Conservation (phyloP, 2,329 filamentous ascomycete species). For the Exophiala phaeomuriformis region DNA sequence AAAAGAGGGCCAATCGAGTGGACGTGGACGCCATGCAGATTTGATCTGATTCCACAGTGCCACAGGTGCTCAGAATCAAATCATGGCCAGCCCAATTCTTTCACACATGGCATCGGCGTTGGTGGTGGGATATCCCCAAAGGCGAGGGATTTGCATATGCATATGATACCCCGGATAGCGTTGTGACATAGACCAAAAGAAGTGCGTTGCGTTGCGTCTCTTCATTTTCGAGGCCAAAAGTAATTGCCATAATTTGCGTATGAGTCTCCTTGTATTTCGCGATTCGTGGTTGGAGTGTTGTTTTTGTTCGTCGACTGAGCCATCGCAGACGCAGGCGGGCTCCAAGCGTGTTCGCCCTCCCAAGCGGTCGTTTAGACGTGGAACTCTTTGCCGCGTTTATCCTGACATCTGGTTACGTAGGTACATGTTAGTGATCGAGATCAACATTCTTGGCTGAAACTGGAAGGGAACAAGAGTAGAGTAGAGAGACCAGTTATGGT, state of each 20-base stretch:
- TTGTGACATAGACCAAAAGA: background rate
- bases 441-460: no score
- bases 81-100: background rate
- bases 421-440: no score
- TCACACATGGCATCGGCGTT: slow-evolving; percentile 23
- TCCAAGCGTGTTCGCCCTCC: slow-evolving; percentile 43
- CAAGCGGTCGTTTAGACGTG: slow-evolving; percentile 57
- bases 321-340: slow-evolving; percentile 25
- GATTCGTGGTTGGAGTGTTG: background rate
- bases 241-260: slow-evolving; percentile 15
- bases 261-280: slow-evolving; percentile 1
- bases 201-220: background rate
- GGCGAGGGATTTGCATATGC: slow-evolving; percentile 3
- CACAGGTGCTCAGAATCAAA: background rate
- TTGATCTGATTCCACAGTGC: slow-evolving; percentile 2
- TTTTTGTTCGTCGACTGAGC: slow-evolving; percentile 1
- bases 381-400: slow-evolving; percentile 30
- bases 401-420: slow-evolving; percentile 10
- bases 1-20: slow-evolving; percentile 19
- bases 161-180: slow-evolving; percentile 19
- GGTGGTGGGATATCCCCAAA: background rate
- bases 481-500: no score
- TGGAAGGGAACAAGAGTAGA: no score
- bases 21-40: slow-evolving; percentile 12
- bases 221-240: slow-evolving; percentile 24